Evolutionary conservation across 2,329 filamentous ascomycete species (phyloP), one percentile per base, ranked within the genome.

Genomic region (Stenocarpella maydis): DNA sequence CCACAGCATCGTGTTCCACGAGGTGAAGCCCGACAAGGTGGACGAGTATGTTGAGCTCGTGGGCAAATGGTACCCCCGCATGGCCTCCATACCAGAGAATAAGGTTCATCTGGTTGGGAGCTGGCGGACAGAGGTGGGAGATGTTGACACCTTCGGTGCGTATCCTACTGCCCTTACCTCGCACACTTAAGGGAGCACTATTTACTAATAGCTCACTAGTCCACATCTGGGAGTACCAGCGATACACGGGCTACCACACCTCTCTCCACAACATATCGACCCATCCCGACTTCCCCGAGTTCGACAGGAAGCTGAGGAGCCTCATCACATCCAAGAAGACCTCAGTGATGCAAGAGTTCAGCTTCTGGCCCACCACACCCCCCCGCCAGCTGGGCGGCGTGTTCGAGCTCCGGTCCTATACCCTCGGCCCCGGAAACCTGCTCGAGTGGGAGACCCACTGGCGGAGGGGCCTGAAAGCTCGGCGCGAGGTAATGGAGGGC

Each of bases 371-470:
- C 1, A 99, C 96, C 3, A 95, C 94, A 0, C 88, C 95, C 6
- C 96, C 96, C 0, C 93, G 96, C 71, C 86, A 93, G 76, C 88
- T 99, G 0, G 96, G 96, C 67, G 96, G 96, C 54, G 82, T 99
- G 50, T 99, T 99, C 78, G 96, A 99, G 84, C 87, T 99, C 41
- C 93, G 96, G 65, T 98, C 96, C 1, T 99, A 99, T 84, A 98
- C 94, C 6, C 87, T 99, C 26, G 94, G 98, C 78, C 96, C 96
- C 0, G 96, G 96, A 50, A 98, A 98, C 79, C 86, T 99, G 52
- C 87, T 99, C 9, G 96, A 99, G 82, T 99, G 96, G 96, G 96
- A 99, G 86, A 97, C 93, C 49, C 96, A 99, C 82, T 99, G 96
- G 96, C 89, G 97, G 71, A 90, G 93, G 73, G 96, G 96, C 31